Conservation (phyloP, 805 yeast species). For the Wickerhamiella spandovensis region DNA sequence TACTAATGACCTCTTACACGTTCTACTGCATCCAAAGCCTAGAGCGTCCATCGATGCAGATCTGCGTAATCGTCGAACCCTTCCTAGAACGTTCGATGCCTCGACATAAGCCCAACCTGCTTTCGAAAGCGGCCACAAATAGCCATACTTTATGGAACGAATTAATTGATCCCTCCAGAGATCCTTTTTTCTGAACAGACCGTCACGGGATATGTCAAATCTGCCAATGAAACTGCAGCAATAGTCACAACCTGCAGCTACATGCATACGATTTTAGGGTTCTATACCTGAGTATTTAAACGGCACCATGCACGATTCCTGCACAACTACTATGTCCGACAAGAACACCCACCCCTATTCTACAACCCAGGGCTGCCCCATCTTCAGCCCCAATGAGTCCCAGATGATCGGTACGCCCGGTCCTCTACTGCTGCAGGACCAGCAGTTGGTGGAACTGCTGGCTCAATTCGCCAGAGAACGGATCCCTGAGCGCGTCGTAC, state of each 20-base stretch:
- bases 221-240: neutral
- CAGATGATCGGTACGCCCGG: conserved; percentile 42
- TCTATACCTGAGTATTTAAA: neutral
- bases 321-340: neutral
- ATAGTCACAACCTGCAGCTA: neutral
- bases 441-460: conserved; percentile 40
- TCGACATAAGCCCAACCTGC: too few species aligned
- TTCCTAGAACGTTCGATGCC: neutral
- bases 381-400: conserved; percentile 41
- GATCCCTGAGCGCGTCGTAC: conserved; percentile 55
- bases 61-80: neutral
- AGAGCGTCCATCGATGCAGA: neutral
- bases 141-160: neutral
- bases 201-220: neutral
- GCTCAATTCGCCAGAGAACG: conserved; percentile 54
- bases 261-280: neutral
- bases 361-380: conserved; percentile 46
- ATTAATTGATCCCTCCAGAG: too few species aligned
- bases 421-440: conserved; percentile 46
- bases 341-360: conserved; percentile 24
- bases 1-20: too few species aligned
- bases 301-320: neutral
- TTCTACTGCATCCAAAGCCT: neutral
- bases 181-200: too few species aligned
- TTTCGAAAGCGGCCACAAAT: too few species aligned